phyloP scores from a whole-genome alignment of 1,139 yeast genomes.

The Kodamaea sp. region DNA sequence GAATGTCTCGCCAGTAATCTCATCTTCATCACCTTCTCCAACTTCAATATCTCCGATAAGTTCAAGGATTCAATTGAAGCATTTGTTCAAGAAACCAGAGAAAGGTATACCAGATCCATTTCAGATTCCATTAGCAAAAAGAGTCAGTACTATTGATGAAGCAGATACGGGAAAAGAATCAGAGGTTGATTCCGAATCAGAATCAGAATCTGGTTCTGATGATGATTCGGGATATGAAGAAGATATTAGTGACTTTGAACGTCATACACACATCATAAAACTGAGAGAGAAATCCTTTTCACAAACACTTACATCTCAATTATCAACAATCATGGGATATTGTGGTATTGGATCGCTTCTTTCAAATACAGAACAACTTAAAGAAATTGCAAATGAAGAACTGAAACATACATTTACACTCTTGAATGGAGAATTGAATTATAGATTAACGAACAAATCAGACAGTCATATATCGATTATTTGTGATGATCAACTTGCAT shows the following conservation, averaged over 20 bases:
- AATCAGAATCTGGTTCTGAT: slow-evolving; percentile 10
- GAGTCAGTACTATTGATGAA: slow-evolving; percentile 24
- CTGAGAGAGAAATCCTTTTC: slow-evolving; percentile 14
- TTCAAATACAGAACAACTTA: slow-evolving; percentile 16
- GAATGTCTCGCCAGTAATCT: no score
- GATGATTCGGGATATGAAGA: slow-evolving; percentile 29
- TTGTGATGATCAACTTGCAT: slow-evolving; percentile 49
- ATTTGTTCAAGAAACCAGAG: not conserved
- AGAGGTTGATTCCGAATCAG: slow-evolving; percentile 6
- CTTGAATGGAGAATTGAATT: slow-evolving; percentile 21
- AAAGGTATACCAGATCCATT: not conserved
- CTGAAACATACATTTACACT: slow-evolving; percentile 32
- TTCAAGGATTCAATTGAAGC: not conserved
- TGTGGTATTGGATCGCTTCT: slow-evolving; percentile 25
- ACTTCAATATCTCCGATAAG: not conserved
- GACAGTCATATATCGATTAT: slow-evolving; percentile 47
- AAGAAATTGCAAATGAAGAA: slow-evolving; percentile 31
- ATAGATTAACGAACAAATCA: slow-evolving; percentile 21
- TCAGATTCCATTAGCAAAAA: slow-evolving; percentile 7
- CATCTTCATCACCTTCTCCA: slow-evolving; percentile 3
- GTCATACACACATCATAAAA: slow-evolving; percentile 28
- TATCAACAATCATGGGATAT: slow-evolving; percentile 32
- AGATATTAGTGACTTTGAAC: slow-evolving; percentile 15
- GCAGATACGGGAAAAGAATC: slow-evolving; percentile 11
- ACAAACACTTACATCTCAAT: slow-evolving; percentile 19